Evolutionary conservation across 176 grass and related monocot species (phyloP), one percentile per base, ranked within the genome.

Genomic region (Guadua angustifolia): DNA sequence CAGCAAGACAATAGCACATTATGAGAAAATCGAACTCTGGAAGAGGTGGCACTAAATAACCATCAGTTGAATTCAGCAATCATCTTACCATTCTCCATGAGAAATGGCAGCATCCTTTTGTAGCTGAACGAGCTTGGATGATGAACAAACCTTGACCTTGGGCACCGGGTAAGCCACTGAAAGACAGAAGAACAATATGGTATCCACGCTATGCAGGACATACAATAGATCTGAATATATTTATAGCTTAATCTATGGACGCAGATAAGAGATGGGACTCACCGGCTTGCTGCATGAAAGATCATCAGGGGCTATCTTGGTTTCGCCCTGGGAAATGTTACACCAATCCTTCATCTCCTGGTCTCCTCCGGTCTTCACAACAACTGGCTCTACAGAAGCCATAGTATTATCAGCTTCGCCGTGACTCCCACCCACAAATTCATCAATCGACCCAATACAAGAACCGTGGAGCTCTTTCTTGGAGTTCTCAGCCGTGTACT

Each of bases 31-130:
- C 15, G 3, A 70, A 44, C 24, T 14, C 9, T 44, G 33, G 17
- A 66, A 52, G 2, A 11, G 15, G 15, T 0, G 7, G 6, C 0
- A 55, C 16, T 6, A n/a, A 43, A 77, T 35, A 32, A 59, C 49
- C 52, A 86, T 18, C 9, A 55, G 38, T 66, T 82, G 21, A 79
- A 66, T 21, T 13, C 1, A 43, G 18, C 46, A 84, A 24, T 63
- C 40, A 66, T 69, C 84, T 82, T 94, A 74, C 85, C 91, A 11
- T 94, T 82, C 70, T 99, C 88, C 81, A 69, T 90, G 83, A 99
- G 88, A 87, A 84, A 99, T 69, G 96, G 93, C 69, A 99, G 86
- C 86, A 99, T 75, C 78, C 96, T 88, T 78, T 87, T 95, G 87
- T 99, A 99, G 83, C 91, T 94, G 69, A 99, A 89, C 1, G 93